Evolutionary conservation across 1,284 basidiomycete species (phyloP), one percentile per base, ranked within the genome.

Genomic region (Heterobasidion irregulare): DNA sequence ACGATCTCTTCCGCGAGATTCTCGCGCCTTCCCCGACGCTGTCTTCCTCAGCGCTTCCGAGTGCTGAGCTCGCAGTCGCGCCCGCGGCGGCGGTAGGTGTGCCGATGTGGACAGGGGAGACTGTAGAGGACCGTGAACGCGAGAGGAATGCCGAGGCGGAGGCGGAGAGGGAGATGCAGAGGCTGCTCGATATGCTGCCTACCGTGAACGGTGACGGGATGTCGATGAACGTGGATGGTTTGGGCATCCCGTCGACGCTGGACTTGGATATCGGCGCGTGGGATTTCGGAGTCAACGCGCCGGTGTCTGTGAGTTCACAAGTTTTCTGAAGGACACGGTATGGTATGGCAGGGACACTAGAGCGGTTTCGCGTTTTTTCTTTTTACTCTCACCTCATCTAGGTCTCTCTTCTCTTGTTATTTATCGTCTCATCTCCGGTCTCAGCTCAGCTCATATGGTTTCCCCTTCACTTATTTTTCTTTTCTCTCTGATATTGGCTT

Each of bases 1-100:
- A 85, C 62, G 74, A 75, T 60, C 72, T 85, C 68, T 75, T 85
- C 73, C 75, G 78, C 59, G 82, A 86, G 69, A 84, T 86, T 69
- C 77, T 84, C 72, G 79, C 76, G 66, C 70, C 78, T 59, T 77
- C 79, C 60, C 76, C 80, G 56, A 58, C 65, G 57, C 59, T 68
- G 62, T 65, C 75, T 66, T 59, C 69, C 59, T 52, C 67, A 61
- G 46, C 67, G 65, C 60, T 72, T 61, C 66, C 68, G 64, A 53
- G 60, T 63, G 56, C 57, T 62, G 26, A 61, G 55, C 33, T 57
- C 53, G 32, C 61, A 58, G 50, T 49, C 50, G 59, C 57, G 62
- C 32, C 61, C 57, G 49, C 58, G 61, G 48, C 63, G 60, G 13
- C 61, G 57, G 51, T 67, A 64, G 64, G 45, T 53, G 48, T 18